Base-by-base conservation (phyloP, 1,284 basidiomycete genomes). In the Ceratobasidium sp. region DNA sequence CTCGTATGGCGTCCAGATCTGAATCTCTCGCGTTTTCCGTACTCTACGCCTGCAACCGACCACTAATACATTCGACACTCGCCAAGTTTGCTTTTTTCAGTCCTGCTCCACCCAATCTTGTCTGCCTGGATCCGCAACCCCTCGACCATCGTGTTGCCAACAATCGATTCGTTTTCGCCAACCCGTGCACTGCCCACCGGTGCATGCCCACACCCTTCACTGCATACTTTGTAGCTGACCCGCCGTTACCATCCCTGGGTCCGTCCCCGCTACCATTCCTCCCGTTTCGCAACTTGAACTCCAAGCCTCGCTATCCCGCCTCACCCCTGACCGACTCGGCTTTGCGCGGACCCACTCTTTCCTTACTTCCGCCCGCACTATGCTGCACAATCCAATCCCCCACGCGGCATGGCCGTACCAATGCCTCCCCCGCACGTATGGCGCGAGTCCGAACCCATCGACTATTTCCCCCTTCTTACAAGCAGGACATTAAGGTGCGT, bases 391-490 rank as follows among this genome's bases (percentile, higher is more conserved):
- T 27, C 64, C 64, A 18, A 66, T 76, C 52, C 50, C 62, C 16
- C 62, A 65, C 54, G 27, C 74, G 41, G 62, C 74, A 76, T 67
- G 74, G 64, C 74, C 64, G 50, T 33, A 46, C 44, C 54, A 75
- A 33, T 33, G 48, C 38, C 70, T 64, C 30, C 70, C 48, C 3
- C 59, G 33, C 44, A 50, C 64, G 46, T 59, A 33, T 20, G 30
- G 30, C 46, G 27, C 67, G 12, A 41, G 5, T 10, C 38, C 62
- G 46, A 76, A 64, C 38, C 74, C 74, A 27, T 44, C 74, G 3
- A 12, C 48, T 30, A 30, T 30, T 30, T 30, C 27, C 27, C 27
- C 27, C 27, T 30, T 30, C 27, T 30, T 30, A 30, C 27, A 30
- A 30, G 27, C 2, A 2, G 27, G 27, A 30, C 27, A 30, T 30